phyloP scores from a whole-genome alignment of 345 rosid species.

The Punica granatum region DNA sequence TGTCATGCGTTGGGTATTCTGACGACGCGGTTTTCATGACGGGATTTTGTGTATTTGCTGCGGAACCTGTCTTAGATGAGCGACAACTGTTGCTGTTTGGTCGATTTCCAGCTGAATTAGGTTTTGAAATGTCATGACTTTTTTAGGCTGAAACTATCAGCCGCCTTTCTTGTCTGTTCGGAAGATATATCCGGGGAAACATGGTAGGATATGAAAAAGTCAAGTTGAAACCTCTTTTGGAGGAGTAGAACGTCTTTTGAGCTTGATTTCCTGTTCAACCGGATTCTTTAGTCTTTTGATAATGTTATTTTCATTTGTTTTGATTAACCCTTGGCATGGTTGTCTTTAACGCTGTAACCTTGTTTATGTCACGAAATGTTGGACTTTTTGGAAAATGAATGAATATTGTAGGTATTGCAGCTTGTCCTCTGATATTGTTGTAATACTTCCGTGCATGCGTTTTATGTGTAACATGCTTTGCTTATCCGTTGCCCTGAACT shows the following conservation, averaged over 20 bases:
- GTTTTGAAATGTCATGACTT: background rate
- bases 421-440: background rate
- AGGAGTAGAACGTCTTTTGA: background rate
- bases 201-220: background rate
- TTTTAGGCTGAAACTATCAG: background rate
- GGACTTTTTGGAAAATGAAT: too few species aligned
- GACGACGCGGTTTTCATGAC: too few species aligned
- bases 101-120: background rate
- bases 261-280: background rate
- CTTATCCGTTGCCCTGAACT: background rate
- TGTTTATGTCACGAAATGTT: too few species aligned
- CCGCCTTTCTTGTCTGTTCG: background rate
- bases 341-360: too few species aligned
- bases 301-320: background rate
- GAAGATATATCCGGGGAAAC: background rate
- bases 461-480: background rate
- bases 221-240: background rate
- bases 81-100: background rate
- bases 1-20: background rate
- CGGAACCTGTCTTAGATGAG: background rate
- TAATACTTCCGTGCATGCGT: background rate
- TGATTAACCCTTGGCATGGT: background rate
- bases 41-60: too few species aligned
- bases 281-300: background rate
- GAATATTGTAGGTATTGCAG: background rate